Base-by-base conservation (phyloP, 306 rosid species). In the Phaseolus lunatus region DNA sequence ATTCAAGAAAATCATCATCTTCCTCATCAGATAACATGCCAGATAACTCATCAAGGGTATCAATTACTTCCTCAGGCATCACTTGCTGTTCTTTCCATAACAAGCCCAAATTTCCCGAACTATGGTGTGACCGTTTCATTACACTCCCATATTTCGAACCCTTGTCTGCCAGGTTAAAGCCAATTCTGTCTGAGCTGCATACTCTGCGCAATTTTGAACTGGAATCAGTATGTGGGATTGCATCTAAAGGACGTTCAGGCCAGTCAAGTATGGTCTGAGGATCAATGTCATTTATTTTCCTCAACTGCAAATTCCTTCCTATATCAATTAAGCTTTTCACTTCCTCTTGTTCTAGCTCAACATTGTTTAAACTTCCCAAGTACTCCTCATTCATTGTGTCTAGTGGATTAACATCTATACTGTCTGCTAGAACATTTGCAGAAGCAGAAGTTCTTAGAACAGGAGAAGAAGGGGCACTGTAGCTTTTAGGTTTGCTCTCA, bases 381-480 rank as follows among this genome's bases (percentile, higher is more conserved):
- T 43, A 80, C 16, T 84, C 81, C 19, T 85, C 73, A 4, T 66
- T 59, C 63, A 87, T 70, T 29, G 80, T 48, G 23, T 71, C 85
- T 56, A 84, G 73, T 49, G 87, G 83, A 79, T 86, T 80, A 63
- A 47, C 84, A 67, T 81, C 70, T 47, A 59, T 64, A 44, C 72
- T 84, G 58, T 80, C 87, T 31, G 80, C 86, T 58, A 91, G 89
- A 41, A 71, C 85, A 78, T 86, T 85, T 43, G 79, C 78, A 49
- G 88, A 88, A 23, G 85, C 84, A 77, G 87, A 84, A 67, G 87
- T 80, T 70, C 83, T 86, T 70, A 82, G 31, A 18, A 86, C 89
- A 1, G 97, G 98, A 65, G 98, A 95, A 33, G 87, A 41, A 13
- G 97, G 96, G 23, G 95, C 96, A 61, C 92, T 95, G 68, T 67